Percentiles rank a stretch among this genome's conserved stretches.
Evolutionary conservation across 345 rosid genomes (phyloP).

Genomic region (Eucalyptus curtisii): DNA sequence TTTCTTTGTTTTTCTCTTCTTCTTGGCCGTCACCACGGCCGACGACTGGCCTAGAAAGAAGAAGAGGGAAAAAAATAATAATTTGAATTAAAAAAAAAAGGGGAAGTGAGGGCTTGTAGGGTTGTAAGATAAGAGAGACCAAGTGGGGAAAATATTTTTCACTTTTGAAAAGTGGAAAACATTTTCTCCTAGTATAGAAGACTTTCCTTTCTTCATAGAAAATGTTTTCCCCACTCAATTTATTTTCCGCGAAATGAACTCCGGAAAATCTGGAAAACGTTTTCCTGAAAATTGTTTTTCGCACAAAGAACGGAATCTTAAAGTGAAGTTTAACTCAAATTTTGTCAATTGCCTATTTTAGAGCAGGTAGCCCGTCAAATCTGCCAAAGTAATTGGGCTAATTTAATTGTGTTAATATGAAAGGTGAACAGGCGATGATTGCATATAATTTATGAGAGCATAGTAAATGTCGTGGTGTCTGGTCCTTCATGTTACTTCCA

Average conservation of each 20-base stretch:
- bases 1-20: too few relatives aligned
- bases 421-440: neutral
- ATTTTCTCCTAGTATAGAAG: too few relatives aligned
- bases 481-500: neutral
- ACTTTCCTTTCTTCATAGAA: too few relatives aligned
- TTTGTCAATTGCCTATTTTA: neutral
- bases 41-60: rapidly evolving
- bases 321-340: neutral
- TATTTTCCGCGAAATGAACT: rapidly evolving
- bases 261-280: rapidly evolving
- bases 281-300: too few relatives aligned
- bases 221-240: too few relatives aligned
- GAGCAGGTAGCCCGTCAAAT: neutral
- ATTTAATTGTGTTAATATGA: neutral
- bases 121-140: rapidly evolving
- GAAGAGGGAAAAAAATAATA: too few relatives aligned
- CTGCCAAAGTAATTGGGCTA: neutral
- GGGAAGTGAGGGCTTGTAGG: too few relatives aligned
- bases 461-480: neutral
- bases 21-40: rapidly evolving
- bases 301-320: rapidly evolving
- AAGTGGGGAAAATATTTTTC: too few relatives aligned
- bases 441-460: neutral
- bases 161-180: too few relatives aligned
- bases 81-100: too few relatives aligned